These are phyloP conservation scores for Jimgerdemannia lactiflua DNA, from an alignment of 192 early-diverging fungal genomes.

Conservation along the genomic window DNA sequence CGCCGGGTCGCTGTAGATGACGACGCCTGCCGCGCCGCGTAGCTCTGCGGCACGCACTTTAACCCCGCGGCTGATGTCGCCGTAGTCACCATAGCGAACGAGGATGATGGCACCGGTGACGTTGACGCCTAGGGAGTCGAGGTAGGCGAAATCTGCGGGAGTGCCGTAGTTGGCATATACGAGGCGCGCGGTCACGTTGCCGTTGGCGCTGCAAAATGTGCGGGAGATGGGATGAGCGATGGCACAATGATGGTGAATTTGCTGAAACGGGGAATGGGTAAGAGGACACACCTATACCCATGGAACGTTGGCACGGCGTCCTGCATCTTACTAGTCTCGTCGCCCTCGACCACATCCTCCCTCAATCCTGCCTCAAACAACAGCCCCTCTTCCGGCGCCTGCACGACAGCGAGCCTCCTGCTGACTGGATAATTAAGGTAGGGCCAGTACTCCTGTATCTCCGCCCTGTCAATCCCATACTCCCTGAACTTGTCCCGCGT, in stretches of 20 bases:
- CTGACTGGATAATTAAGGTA: constrained; percentile 54
- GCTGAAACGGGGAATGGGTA: neutral
- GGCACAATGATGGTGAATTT: neutral
- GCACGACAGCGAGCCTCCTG: constrained; percentile 49
- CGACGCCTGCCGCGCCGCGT: constrained; percentile 49
- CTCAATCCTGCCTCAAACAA: constrained; percentile 49
- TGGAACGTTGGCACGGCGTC: constrained; percentile 62
- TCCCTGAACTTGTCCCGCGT: constrained; percentile 49
- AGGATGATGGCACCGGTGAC: constrained; percentile 52
- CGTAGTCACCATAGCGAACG: constrained; percentile 61
- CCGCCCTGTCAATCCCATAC: constrained; percentile 48
- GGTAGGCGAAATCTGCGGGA: constrained; percentile 49
- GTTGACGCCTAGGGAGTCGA: constrained; percentile 39
- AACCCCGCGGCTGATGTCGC: constrained; percentile 52
- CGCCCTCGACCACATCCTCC: constrained; percentile 57
- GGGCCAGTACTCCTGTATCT: constrained; percentile 59
- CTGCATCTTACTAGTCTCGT: constrained; percentile 50
- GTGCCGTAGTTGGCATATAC: constrained; percentile 69
- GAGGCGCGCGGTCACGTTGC: constrained; percentile 52
- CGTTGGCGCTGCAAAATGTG: constrained; percentile 46
- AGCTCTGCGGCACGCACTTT: constrained; percentile 59
- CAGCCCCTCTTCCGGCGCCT: constrained; percentile 31
- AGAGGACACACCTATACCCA: constrained; percentile 23
- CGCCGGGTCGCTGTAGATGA: constrained; percentile 64
- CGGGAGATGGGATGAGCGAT: constrained; percentile 1